Evolutionary conservation across 1,284 basidiomycete species (phyloP).

Genomic region (Leccinum pachyderme): DNA sequence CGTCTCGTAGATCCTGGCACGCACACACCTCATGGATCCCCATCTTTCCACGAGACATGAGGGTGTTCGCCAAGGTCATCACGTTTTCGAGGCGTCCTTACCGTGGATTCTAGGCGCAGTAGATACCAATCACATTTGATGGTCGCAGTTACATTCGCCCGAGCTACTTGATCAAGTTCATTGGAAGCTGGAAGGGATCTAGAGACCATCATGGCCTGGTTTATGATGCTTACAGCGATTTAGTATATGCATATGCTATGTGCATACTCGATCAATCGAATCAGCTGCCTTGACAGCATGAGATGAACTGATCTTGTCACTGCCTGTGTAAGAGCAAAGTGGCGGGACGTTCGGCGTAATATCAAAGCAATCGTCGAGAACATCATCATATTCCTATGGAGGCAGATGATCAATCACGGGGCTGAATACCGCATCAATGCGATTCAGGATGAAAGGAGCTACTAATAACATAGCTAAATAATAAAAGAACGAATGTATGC

Average conservation of each 20-base stretch:
- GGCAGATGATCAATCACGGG: not conserved
- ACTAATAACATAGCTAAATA: not conserved
- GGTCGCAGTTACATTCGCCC: not conserved
- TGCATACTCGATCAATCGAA: not conserved
- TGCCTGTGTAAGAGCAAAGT: not conserved
- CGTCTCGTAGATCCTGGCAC: not conserved
- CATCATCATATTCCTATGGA: not conserved
- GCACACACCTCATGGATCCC: conserved; percentile 7
- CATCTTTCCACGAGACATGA: conserved; percentile 4
- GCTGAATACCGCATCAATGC: not conserved
- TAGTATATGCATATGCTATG: not conserved
- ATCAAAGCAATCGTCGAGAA: not conserved
- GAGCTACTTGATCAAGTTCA: too few relatives aligned
- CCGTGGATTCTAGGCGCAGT: conserved; percentile 11
- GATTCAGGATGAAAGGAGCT: not conserved
- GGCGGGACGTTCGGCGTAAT: not conserved
- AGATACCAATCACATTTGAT: not conserved
- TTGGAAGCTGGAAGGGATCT: too few relatives aligned
- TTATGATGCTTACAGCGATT: too few relatives aligned
- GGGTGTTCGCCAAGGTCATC: conserved; percentile 2
- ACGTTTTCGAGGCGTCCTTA: conserved; percentile 9
- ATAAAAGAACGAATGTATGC: not conserved
- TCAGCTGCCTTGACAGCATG: not conserved
- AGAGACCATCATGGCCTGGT: too few relatives aligned
- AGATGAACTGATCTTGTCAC: not conserved